Evolutionary conservation across 1,284 basidiomycete genomes (phyloP).

Genomic region (Ganoderma lucidum): DNA sequence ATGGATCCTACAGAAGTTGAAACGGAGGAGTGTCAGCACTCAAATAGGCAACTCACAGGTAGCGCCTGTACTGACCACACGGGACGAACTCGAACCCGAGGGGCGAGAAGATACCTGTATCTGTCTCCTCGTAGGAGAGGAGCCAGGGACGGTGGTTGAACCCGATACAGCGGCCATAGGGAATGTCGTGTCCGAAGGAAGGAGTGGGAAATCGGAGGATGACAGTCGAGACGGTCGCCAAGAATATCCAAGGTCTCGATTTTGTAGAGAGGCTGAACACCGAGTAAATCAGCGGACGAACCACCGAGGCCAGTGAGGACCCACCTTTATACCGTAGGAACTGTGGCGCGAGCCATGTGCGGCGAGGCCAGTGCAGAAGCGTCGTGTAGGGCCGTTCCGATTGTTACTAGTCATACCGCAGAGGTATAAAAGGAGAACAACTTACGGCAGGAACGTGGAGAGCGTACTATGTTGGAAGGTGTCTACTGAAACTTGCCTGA

Average conservation of each 20-base stretch:
- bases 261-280: background rate
- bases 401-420: background rate
- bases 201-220: no score
- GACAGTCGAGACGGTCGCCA: background rate
- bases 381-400: background rate
- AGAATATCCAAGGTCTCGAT: background rate
- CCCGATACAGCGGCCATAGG: background rate
- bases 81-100: background rate
- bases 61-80: background rate
- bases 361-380: background rate
- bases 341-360: background rate
- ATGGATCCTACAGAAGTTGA: slow-evolving; percentile 59
- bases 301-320: background rate
- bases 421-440: background rate
- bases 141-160: background rate
- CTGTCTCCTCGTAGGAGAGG: background rate
- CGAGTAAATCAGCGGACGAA: background rate
- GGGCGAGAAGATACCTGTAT: background rate
- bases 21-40: background rate
- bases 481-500: background rate
- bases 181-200: background rate
- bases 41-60: background rate
- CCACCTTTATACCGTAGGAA: background rate
- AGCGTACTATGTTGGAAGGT: background rate
- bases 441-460: background rate